A percentile compares a stretch with the other conserved stretches of the same genome.
These are phyloP conservation scores for Cadophora gregata DNA, from an alignment of 2,329 filamentous ascomycete species.

Conservation along the genomic window DNA sequence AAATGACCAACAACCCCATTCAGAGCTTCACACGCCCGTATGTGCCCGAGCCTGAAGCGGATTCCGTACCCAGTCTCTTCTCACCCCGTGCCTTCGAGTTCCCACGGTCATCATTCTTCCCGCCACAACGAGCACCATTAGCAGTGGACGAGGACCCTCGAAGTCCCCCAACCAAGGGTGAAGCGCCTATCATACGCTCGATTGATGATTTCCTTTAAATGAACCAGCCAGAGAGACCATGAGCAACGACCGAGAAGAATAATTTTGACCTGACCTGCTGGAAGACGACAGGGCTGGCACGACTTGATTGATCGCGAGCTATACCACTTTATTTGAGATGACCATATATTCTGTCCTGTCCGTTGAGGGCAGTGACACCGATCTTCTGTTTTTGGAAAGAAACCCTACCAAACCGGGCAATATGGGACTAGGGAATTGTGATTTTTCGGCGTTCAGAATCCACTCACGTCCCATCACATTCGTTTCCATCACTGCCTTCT, in stretches of 20 bases:
- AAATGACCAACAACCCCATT: conserved; percentile 43
- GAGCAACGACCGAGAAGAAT: conserved; percentile 8
- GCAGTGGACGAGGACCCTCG: conserved; percentile 63
- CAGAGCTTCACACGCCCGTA: conserved; percentile 37
- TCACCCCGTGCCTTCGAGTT: conserved; percentile 77
- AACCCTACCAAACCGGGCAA: not conserved
- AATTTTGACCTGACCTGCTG: not conserved
- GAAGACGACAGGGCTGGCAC: not conserved
- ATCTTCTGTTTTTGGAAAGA: conserved; percentile 1
- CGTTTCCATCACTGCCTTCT: not conserved
- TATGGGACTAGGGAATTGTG: not conserved
- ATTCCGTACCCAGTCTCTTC: conserved; percentile 49
- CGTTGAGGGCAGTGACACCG: not conserved
- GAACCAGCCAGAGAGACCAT: conserved; percentile 15
- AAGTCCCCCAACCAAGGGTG: conserved; percentile 76
- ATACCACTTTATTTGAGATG: conserved; percentile 16
- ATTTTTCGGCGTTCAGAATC: conserved; percentile 6
- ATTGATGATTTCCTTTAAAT: conserved; percentile 77
- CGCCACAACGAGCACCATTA: conserved; percentile 45
- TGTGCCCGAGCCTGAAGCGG: conserved; percentile 29
- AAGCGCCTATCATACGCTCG: conserved; percentile 76
- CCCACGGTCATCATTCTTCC: conserved; percentile 69
- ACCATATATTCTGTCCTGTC: conserved; percentile 16
- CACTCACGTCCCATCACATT: not conserved
- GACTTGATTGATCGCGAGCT: not conserved